These are phyloP conservation scores for Alternaria angustiovoidea DNA, from an alignment of 2,329 filamentous ascomycete species.

Conservation along the genomic window DNA sequence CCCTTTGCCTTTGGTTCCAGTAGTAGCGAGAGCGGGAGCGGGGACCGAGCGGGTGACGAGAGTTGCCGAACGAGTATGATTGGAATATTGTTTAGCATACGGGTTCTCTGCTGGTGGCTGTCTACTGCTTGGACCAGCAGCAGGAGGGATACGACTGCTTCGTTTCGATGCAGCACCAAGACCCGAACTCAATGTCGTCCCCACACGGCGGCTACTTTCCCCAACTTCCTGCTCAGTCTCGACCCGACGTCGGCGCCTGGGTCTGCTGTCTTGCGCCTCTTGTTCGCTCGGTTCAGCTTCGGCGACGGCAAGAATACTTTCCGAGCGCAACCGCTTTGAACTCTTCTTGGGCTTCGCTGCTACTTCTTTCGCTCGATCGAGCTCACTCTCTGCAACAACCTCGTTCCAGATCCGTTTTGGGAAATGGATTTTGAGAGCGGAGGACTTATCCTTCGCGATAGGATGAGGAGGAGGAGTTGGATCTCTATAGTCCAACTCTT, in stretches of 20 bases:
- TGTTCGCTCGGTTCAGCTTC: background rate
- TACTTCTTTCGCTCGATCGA: background rate
- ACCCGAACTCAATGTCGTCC: background rate
- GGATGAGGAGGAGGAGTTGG: too few relatives aligned
- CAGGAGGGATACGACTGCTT: background rate
- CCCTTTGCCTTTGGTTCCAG: too few relatives aligned
- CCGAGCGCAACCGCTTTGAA: background rate
- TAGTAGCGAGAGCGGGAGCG: too few relatives aligned
- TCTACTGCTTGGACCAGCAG: background rate
- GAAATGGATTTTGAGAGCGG: background rate
- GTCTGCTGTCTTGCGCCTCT: background rate
- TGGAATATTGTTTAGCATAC: background rate
- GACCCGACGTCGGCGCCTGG: background rate
- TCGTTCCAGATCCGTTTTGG: background rate
- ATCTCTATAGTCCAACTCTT: background rate
- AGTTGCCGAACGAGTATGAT: background rate
- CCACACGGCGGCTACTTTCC: background rate
- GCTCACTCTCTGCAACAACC: background rate
- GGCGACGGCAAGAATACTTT: background rate
- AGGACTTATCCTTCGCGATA: too few relatives aligned
- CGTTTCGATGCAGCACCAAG: background rate
- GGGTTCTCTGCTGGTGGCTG: background rate
- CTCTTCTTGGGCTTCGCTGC: background rate
- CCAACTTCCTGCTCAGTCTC: background rate
- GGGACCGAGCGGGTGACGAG: background rate